Conservation (phyloP, 2,329 filamentous ascomycete genomes). For the Hortaea sp. region DNA sequence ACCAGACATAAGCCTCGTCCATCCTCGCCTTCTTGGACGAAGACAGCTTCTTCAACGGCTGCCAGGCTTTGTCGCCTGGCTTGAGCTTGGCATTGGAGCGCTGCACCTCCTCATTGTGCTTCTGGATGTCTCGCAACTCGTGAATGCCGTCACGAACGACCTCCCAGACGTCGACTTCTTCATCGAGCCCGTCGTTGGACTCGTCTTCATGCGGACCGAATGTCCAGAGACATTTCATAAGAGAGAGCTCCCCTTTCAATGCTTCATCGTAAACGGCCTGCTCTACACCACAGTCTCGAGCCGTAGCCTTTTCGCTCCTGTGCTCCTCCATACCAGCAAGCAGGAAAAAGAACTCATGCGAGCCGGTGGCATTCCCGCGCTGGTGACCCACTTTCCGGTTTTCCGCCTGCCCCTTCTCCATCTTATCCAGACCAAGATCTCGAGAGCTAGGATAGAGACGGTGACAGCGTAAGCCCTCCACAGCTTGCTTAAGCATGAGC, state of each 20-base stretch:
- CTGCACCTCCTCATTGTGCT: neutral
- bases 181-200: too few species aligned
- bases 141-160: neutral
- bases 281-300: slow-evolving; percentile 1
- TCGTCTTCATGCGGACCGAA: too few species aligned
- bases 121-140: neutral
- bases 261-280: slow-evolving; percentile 1
- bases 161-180: neutral
- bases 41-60: too few species aligned
- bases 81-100: too few species aligned
- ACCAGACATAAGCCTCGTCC: slow-evolving; percentile 3
- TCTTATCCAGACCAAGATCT: neutral
- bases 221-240: neutral
- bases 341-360: neutral
- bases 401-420: neutral
- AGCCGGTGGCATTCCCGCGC: neutral
- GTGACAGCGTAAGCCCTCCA: slow-evolving; percentile 1
- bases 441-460: slow-evolving; percentile 7
- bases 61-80: too few species aligned
- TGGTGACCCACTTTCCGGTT: neutral
- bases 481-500: neutral
- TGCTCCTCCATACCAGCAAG: neutral
- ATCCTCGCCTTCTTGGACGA: too few species aligned
- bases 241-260: neutral
- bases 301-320: neutral